Evolutionary conservation across 2,329 filamentous ascomycete species (phyloP), one percentile per base, ranked within the genome.

Genomic region (Bipolaris gigantea): DNA sequence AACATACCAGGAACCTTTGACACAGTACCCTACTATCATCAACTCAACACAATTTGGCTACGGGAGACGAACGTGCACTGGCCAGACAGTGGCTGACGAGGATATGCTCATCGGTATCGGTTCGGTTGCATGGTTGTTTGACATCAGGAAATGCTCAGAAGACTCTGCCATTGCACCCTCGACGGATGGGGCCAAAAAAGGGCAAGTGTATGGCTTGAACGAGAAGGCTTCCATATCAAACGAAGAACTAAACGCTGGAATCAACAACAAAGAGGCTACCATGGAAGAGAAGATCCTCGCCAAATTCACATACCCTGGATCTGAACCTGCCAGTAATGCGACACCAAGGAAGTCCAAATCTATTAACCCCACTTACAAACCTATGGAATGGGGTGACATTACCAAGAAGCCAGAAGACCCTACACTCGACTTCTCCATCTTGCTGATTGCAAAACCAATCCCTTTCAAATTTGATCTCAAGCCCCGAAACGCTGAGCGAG

Each of bases 1-100:
- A n/a, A 81, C 79, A 0, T 84, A 78, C 62, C 77, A 76, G 59
- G 80, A 80, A 57, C 80, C 81, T 2, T 75, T 82, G 11, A 79
- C 75, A 1, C 71, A 78, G 35, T 81, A 74, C 51, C 82, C 81
- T 3, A 83, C 79, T 50, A 77, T 83, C 53, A 79, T 81, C 55
- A 81, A 81, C 63, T 77, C 79, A 65, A 77, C 77, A 8, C 78
- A 80, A 30, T 84, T 84, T 53, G 82, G 82, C 15, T 83, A 81
- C 69, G 82, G 82, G 2, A 75, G 81, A 41, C 75, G 83, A 27
- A 67, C 73, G 6, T 79, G 77, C 62, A 76, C 76, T 47, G 77
- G 77, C 5, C 70, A 75, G 48, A 65, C 69, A 7, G 74, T 79
- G 19, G 68, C 76, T 1, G 76, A 79, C 53, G 72, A 75, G 39